Evolutionary conservation across 2,329 filamentous ascomycete species (phyloP), one percentile per base, ranked within the genome.

Genomic region (Trichoderma lentiforme): DNA sequence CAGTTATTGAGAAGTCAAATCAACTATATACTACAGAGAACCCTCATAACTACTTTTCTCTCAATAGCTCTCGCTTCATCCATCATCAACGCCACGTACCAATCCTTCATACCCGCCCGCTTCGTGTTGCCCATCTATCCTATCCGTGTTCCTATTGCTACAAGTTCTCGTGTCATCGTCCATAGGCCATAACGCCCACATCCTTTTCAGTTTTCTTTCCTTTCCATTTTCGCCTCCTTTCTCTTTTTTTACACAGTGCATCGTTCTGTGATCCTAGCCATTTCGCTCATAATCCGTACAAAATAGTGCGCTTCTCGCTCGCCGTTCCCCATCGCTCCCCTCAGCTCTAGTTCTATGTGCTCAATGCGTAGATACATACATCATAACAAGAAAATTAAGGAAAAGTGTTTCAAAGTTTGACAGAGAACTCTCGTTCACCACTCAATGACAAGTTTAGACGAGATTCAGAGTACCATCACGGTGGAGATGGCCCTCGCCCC

Each of bases 261-360:
- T 12, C 39, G 43, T 70, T 30, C 68, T 32, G 43, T 70, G 28
- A 57, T 36, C 21, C 68, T 18, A 56, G 9, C 26, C 43, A n/a
- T 39, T 18, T 28, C 21, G 21, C n/a, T 28, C 53, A 36, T 53
- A 53, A 53, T 36, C 28, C 21, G 28, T 62, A 53, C 56, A 69
- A 39, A 62, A 21, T 12, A 8, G 58, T 60, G 28, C 66, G 26
- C 28, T 28, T 3, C 15, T 36, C 39, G n/a, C 24, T 18, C 15
- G 2, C 11, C 26, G 43, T 43, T 32, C 51, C 39, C 39, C 34
- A 5, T 18, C 26, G 43, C 58, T 32, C 53, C 39, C 57, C 34
- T 24, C 66, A n/a, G 34, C 39, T 70, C 56, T 70, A 70, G 21
- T 15, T 70, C 60, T 70, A 70, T 70, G 34, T 60, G 60, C 34